A percentile compares a stretch with the other conserved stretches of the same genome.
These are phyloP conservation scores for Naematelia encephala DNA, from an alignment of 768 basidiomycete genomes.

Conservation along the genomic window DNA sequence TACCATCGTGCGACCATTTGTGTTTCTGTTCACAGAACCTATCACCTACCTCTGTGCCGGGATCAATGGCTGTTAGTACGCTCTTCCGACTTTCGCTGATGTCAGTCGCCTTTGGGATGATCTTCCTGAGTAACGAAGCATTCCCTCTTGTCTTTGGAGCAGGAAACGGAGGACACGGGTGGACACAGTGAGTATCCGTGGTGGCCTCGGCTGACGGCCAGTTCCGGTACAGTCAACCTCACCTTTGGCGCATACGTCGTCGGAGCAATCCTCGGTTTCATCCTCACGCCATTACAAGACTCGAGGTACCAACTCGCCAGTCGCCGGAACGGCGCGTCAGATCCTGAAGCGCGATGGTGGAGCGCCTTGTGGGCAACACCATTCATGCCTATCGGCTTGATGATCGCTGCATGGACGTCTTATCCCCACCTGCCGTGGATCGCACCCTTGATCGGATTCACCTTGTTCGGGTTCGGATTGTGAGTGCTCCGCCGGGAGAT, in stretches of 20 bases:
- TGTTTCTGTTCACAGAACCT: conserved; percentile 41
- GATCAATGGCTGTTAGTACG: conserved; percentile 29
- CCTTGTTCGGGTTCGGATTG: conserved; percentile 38
- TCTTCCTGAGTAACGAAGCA: conserved; percentile 42
- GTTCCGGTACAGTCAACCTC: conserved; percentile 37
- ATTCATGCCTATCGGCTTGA: conserved; percentile 33
- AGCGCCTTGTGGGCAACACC: conserved; percentile 30
- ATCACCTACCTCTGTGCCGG: conserved; percentile 40
- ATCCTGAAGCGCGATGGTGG: conserved; percentile 42
- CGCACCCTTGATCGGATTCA: conserved; percentile 39
- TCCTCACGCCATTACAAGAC: conserved; percentile 32
- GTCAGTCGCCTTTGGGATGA: conserved; percentile 31
- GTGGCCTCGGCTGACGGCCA: neutral
- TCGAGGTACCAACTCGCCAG: conserved; percentile 21
- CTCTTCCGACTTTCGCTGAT: neutral
- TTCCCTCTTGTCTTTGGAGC: conserved; percentile 37
- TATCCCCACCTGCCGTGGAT: conserved; percentile 25
- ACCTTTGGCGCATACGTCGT: conserved; percentile 37
- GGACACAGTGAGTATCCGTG: conserved; percentile 27
- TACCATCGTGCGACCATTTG: conserved; percentile 39
- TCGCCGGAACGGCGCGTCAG: conserved; percentile 11
- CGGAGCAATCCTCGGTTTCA: conserved; percentile 32
- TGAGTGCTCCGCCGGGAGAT: conserved; percentile 6
- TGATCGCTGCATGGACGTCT: conserved; percentile 39
- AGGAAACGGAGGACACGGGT: conserved; percentile 38